Percentiles rank a stretch among this genome's conserved stretches.
phyloP scores from a whole-genome alignment of 352 stramenopile genomes.

The Globisporangium barbulae region DNA sequence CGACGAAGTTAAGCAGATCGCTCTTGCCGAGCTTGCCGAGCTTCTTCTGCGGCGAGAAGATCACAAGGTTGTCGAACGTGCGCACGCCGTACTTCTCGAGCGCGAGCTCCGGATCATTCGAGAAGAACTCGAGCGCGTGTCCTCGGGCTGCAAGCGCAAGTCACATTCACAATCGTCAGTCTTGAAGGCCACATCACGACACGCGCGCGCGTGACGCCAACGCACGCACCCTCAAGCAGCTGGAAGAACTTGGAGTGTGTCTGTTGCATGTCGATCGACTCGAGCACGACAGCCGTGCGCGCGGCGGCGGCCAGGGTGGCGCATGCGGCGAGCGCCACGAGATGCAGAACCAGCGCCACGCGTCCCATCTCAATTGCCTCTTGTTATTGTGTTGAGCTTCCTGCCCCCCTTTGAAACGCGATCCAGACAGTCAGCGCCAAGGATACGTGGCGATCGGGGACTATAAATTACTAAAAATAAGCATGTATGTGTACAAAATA shows the following conservation, averaged over 20 bases:
- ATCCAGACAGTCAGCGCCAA: constrained; percentile 4
- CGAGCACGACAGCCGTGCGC: constrained; percentile 70
- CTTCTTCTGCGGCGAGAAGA: constrained; percentile 86
- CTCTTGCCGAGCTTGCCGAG: constrained; percentile 62
- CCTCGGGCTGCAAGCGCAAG: constrained; percentile 34
- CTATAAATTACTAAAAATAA: background rate
- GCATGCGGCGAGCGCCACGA: constrained; percentile 7
- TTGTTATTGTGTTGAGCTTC: background rate
- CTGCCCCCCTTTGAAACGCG: constrained; percentile 6
- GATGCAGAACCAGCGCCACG: constrained; percentile 12
- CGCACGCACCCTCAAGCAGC: constrained; percentile 52
- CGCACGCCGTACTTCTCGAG: constrained; percentile 86
- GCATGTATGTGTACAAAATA: background rate
- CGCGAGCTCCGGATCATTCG: constrained; percentile 46
- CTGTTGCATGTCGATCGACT: constrained; percentile 50
- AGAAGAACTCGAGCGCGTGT: constrained; percentile 62
- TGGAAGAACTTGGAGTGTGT: constrained; percentile 79
- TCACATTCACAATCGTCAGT: background rate
- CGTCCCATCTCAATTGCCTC: constrained; percentile 9
- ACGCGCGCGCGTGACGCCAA: background rate
- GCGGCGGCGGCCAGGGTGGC: constrained; percentile 21
- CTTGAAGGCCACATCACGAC: background rate
- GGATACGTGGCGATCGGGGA: constrained; percentile 10
- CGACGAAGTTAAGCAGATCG: constrained; percentile 81
- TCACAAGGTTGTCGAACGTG: constrained; percentile 88